Evolutionary conservation across 176 grass and related monocot genomes (phyloP).

Genomic region (Coix lacrymajobi): DNA sequence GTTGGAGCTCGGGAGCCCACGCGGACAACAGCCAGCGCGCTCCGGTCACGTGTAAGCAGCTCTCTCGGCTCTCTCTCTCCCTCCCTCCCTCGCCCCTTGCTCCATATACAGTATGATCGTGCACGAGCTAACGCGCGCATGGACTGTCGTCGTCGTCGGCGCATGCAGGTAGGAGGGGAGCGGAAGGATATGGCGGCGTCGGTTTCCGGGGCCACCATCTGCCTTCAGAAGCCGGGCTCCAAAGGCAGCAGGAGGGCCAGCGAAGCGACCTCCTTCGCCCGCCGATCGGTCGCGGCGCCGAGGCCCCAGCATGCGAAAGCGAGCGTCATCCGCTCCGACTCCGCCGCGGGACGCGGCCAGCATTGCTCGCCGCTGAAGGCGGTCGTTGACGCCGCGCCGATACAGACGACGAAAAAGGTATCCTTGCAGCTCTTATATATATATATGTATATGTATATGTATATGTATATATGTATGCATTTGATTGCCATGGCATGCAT

Average conservation of each 20-base stretch:
- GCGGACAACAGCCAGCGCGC: neutral
- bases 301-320: neutral
- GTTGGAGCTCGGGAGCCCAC: neutral
- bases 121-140: neutral
- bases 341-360: neutral
- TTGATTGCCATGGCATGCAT: too few species aligned
- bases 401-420: slow-evolving; percentile 34
- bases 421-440: neutral
- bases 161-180: neutral
- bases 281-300: slow-evolving; percentile 15
- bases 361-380: slow-evolving; percentile 28
- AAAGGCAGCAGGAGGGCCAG: slow-evolving; percentile 15
- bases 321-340: neutral
- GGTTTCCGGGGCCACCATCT: slow-evolving; percentile 15
- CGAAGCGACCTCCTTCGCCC: neutral
- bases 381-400: slow-evolving; percentile 23
- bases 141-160: neutral
- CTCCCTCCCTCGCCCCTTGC: too few species aligned
- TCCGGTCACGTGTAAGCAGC: neutral
- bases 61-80: neutral
- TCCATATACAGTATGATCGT: neutral
- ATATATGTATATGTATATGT: too few species aligned
- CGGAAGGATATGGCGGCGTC: neutral
- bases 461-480: too few species aligned
- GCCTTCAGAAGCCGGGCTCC: slow-evolving; percentile 12